Evolutionary conservation across 805 yeast species (phyloP), one percentile per base, ranked within the genome.

Genomic region (Yarrowia osloensis): DNA sequence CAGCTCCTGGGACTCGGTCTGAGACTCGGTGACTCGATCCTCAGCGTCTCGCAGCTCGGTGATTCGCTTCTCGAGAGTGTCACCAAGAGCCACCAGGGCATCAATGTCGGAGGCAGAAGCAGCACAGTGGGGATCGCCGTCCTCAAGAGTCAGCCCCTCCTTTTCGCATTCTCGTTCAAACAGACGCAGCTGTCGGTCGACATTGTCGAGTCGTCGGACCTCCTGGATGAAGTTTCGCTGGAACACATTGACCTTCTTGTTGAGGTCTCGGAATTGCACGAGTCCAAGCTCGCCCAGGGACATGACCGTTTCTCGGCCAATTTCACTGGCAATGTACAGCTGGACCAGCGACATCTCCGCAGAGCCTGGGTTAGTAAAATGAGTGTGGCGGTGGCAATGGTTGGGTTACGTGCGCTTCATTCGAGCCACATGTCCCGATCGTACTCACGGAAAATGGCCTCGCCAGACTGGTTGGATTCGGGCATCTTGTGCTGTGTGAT

Each of bases 281-380:
- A 86, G 80, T 28, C 97, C 96, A 75, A 91, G 81, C 71, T 90
- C 91, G 4, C 99, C 99, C 40, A 95, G 80, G 29, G 90, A 85
- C 68, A 91, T 85, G n/a, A 92, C 88, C 42, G 91, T 86, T 68
- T 92, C 96, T 70, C 98, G 82, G 8, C 97, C 86, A 50, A 90
- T 88, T 78, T 95, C 99, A 29, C 90, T 87, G 9, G 98, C 94
- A 68, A 95, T 86, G 77, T 91, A 94, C 72, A 95, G 82, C 80
- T 95, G 97, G 65, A 94, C 89, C 73, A 93, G 84, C 59, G 96
- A 86, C 98, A 95, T 96, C 74, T 90, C 96, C 88, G 98, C 98
- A 68, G 98, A 93, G 82, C 97, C 82, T 80, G 39, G 12, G 52
- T 44, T 46, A 49, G 46, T 61, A 19, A 4, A 22, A 33, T 15